phyloP scores from a whole-genome alignment of 164 flowering plant species.

The Magnolia officinalis region DNA sequence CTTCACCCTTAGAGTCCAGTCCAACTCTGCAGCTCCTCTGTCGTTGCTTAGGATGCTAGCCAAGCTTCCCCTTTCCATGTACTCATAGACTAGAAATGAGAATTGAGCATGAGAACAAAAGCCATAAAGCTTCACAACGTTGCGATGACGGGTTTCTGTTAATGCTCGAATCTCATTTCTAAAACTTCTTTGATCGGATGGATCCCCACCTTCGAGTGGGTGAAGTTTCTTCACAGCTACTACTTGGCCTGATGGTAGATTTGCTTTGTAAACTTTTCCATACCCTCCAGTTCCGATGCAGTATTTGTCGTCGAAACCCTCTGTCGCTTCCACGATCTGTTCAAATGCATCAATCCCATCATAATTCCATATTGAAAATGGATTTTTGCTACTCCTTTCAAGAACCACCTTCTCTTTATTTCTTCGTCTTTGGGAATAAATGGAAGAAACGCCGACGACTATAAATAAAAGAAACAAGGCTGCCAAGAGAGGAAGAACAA shows the following conservation, averaged over 20 bases:
- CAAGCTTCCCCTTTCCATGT: conserved; percentile 53
- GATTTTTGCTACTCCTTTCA: neutral
- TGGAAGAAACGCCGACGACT: neutral
- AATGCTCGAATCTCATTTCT: conserved; percentile 50
- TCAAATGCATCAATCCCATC: conserved; percentile 45
- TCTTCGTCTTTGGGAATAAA: neutral
- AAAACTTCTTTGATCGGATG: conserved; percentile 25
- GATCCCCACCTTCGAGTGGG: conserved; percentile 22
- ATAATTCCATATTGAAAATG: conserved; percentile 41
- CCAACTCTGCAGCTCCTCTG: conserved; percentile 23
- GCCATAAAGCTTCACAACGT: conserved; percentile 60
- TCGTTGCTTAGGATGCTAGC: conserved; percentile 31
- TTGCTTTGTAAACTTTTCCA: conserved; percentile 57
- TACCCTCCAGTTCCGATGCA: conserved; percentile 63
- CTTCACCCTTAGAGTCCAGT: conserved; percentile 45
- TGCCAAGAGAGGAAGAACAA: neutral
- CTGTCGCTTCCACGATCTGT: conserved; percentile 48
- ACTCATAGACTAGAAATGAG: conserved; percentile 59
- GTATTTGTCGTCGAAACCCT: conserved; percentile 40
- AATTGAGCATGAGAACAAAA: conserved; percentile 37
- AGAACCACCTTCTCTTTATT: neutral
- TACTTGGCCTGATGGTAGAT: conserved; percentile 34
- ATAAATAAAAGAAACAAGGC: neutral
- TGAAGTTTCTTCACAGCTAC: conserved; percentile 58
- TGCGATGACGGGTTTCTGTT: conserved; percentile 59